Conservation (phyloP, 2,329 filamentous ascomycete genomes). For the Clarireedia homoeocarpa region DNA sequence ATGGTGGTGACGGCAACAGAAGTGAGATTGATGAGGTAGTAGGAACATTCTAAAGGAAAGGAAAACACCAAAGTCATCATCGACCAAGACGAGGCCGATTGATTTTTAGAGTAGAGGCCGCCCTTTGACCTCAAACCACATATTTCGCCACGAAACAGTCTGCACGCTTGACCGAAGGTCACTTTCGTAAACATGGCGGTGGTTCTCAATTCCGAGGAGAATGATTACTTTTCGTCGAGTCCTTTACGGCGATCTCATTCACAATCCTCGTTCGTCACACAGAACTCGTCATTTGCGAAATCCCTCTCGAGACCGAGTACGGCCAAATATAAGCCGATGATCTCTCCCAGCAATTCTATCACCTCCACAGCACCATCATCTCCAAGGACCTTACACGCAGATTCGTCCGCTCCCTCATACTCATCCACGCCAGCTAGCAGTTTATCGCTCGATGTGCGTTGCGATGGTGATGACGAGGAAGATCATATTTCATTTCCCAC, state of each 20-base stretch:
- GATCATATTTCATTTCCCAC: conserved; percentile 32
- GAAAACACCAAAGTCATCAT: not conserved
- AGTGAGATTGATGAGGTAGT: not conserved
- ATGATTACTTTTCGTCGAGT: conserved; percentile 46
- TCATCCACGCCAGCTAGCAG: conserved; percentile 57
- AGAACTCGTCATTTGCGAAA: conserved; percentile 29
- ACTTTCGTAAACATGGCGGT: conserved; percentile 25
- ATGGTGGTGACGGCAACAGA: not conserved
- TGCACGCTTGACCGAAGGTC: not conserved
- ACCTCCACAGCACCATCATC: conserved; percentile 50
- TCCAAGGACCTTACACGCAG: conserved; percentile 42
- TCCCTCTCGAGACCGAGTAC: conserved; percentile 37
- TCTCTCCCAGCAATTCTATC: conserved; percentile 22
- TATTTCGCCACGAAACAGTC: conserved; percentile 1
- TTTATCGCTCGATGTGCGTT: conserved; percentile 72
- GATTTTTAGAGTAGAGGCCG: not conserved
- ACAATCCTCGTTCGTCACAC: conserved; percentile 43
- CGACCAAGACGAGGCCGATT: conserved; percentile 1
- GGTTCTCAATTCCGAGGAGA: conserved; percentile 42
- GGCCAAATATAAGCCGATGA: conserved; percentile 20
- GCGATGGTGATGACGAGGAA: conserved; percentile 33
- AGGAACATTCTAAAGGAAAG: not conserved
- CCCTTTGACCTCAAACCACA: conserved; percentile 4
- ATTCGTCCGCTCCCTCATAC: conserved; percentile 47
- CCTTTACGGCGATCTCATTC: conserved; percentile 52